Percentiles rank a stretch among this genome's conserved stretches.
These are phyloP conservation scores for Fraxinus velutina DNA, from an alignment of 305 asterid genomes.

Conservation along the genomic window DNA sequence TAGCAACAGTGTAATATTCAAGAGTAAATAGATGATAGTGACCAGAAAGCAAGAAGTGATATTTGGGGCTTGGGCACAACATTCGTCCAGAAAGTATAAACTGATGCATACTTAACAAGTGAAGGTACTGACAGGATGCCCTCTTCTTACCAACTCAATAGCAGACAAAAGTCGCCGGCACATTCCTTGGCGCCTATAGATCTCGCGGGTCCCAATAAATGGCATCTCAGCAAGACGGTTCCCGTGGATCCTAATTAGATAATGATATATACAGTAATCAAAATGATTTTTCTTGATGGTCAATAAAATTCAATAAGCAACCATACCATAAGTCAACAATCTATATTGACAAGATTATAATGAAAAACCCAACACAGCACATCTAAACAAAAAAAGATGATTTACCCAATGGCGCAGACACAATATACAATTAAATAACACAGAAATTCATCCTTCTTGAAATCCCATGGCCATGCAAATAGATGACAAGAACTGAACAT, in stretches of 20 bases:
- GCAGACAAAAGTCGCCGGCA: conserved; percentile 82
- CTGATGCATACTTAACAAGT: not conserved
- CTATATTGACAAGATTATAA: not conserved
- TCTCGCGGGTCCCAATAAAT: conserved; percentile 83
- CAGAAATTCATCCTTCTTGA: not conserved
- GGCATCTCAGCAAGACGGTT: conserved; percentile 97
- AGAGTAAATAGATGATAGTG: conserved; percentile 15
- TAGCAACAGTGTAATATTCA: not conserved
- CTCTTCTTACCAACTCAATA: conserved; percentile 62
- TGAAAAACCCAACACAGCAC: not conserved
- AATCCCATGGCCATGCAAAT: not conserved
- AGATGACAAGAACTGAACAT: not conserved
- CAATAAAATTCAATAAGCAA: conserved; percentile 9
- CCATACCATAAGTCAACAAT: conserved; percentile 13
- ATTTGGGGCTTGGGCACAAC: conserved; percentile 3
- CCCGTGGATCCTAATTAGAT: conserved; percentile 68
- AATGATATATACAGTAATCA: conserved; percentile 21
- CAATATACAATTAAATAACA: conserved; percentile 11
- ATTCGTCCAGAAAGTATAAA: conserved; percentile 16
- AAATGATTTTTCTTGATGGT: conserved; percentile 13
- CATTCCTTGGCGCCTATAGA: conserved; percentile 96
- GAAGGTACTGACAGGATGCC: not conserved
- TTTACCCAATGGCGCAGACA: conserved; percentile 3
- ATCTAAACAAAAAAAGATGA: not conserved
- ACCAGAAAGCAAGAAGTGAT: conserved; percentile 14